A percentile compares a stretch with the other conserved stretches of the same genome.
These are phyloP conservation scores for Fusarium oligoseptatum DNA, from an alignment of 2,329 filamentous ascomycete genomes.

Conservation along the genomic window DNA sequence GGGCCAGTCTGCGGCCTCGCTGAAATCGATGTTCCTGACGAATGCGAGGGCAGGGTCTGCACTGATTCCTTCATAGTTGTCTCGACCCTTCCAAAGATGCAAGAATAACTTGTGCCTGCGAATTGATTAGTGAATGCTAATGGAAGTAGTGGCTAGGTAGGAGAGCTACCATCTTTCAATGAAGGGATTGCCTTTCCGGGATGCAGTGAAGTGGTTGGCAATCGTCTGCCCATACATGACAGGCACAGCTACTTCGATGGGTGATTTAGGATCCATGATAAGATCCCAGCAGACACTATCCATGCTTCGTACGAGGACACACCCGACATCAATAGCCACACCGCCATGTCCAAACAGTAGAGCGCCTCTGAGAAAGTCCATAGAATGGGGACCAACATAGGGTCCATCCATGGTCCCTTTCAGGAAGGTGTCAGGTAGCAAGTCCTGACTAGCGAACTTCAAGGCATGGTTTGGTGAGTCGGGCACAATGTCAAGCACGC, in stretches of 20 bases:
- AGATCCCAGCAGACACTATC: constrained; percentile 56
- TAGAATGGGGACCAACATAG: constrained; percentile 55
- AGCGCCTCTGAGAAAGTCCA: constrained; percentile 59
- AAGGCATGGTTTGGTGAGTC: constrained; percentile 54
- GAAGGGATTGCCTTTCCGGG: constrained; percentile 55
- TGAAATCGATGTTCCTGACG: constrained; percentile 43
- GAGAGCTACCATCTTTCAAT: constrained; percentile 50
- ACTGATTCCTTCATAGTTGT: constrained; percentile 43
- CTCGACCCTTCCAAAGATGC: constrained; percentile 47
- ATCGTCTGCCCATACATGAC: constrained; percentile 42
- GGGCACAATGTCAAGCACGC: constrained; percentile 54
- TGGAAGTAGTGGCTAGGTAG: too few species aligned
- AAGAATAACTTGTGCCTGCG: constrained; percentile 53
- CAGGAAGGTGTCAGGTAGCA: constrained; percentile 42
- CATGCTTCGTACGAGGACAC: constrained; percentile 53
- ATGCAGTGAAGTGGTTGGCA: constrained; percentile 52
- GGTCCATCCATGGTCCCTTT: constrained; percentile 54
- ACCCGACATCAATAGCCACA: constrained; percentile 57
- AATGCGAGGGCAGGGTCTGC: constrained; percentile 47
- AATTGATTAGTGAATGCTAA: not conserved
- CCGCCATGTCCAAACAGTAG: constrained; percentile 55
- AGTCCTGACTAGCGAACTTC: constrained; percentile 48
- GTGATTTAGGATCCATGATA: constrained; percentile 50
- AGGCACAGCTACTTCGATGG: constrained; percentile 48
- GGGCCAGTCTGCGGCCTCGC: constrained; percentile 48